phyloP scores from a whole-genome alignment of 164 flowering plant genomes.

The Kingdonia uniflora region DNA sequence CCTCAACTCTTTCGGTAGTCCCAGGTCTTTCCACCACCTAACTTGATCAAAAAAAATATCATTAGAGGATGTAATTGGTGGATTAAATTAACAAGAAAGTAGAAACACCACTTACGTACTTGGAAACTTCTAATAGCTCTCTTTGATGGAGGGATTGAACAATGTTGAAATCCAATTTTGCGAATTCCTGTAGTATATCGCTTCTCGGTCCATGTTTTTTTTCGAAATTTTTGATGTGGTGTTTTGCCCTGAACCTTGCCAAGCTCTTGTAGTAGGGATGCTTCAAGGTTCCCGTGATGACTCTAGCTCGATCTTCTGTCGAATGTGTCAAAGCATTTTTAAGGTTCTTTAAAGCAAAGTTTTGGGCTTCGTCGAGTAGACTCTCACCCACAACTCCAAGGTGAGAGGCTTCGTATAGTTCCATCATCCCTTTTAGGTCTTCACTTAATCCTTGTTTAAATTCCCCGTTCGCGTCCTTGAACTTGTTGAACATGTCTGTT shows the following conservation, averaged over 20 bases:
- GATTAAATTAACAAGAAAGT: too few species aligned
- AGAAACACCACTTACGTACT: too few species aligned
- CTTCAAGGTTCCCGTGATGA: conserved; percentile 14
- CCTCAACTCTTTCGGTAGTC: conserved; percentile 28
- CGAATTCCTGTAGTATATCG: conserved; percentile 25
- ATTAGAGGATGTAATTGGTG: too few species aligned
- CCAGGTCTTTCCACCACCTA: conserved; percentile 36
- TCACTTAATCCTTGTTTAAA: conserved; percentile 9
- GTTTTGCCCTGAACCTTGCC: conserved; percentile 21
- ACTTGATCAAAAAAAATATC: too few species aligned
- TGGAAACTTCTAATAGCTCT: conserved; percentile 33
- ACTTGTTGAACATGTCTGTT: conserved; percentile 25
- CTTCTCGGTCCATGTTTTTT: background rate
- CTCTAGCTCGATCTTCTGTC: conserved; percentile 9
- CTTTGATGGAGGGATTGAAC: conserved; percentile 25
- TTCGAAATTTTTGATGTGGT: conserved; percentile 8
- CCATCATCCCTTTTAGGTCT: conserved; percentile 22
- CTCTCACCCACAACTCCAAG: conserved; percentile 34
- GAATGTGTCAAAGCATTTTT: conserved; percentile 2
- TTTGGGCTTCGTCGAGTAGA: conserved; percentile 33
- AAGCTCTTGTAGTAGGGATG: conserved; percentile 39
- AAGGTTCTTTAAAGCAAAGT: conserved; percentile 21
- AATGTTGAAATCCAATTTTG: conserved; percentile 24
- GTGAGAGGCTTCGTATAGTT: conserved; percentile 28
- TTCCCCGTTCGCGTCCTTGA: conserved; percentile 22